Base-by-base conservation (phyloP, 2,329 filamentous ascomycete genomes). In the Cercospora beticola region DNA sequence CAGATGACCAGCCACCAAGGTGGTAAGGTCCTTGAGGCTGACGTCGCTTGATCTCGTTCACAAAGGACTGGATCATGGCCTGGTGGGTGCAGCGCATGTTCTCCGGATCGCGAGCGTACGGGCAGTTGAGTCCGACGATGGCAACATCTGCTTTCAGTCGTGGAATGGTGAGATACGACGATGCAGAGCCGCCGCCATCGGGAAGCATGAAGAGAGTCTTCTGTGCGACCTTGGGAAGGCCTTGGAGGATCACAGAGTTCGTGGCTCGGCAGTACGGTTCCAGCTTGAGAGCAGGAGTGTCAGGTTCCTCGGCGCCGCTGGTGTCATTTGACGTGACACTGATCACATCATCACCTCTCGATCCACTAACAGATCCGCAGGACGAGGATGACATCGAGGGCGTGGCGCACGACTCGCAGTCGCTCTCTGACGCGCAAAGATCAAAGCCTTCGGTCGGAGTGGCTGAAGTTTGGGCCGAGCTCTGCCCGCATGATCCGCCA, bases 141-240 rank as follows among this genome's bases (percentile, higher is more conserved):
- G 49, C 62, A 5, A 63, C 18, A 54, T 70, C 68, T 12, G 61
- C 23, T 30, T 57, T 57, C 23, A 57, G 14, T 14, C 54, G 75
- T 0, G 82, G 82, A 30, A 83, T 80, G 1, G 78, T 78, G 18
- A 79, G 78, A 71, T 84, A 84, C 4, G 82, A 83, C 2, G 81
- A 82, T 1, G 82, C 82, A 9, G 81, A 83, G 31, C 82, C 82
- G 18, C 80, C 81, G n/a, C 82, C 82, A 3, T 82, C 83, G 43
- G 83, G 83, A 65, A 85, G 77, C 52, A 85, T 74, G 67, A 70
- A 75, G 23, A 69, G 59, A 56, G 36, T 71, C 54, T 63, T 62
- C 1, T 49, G 66, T 14, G 73, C 68, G 4, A 54, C 65, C 58
- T 67, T 70, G 1, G 68, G 49, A 10, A 56, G 58, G 31, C 73